Base-by-base conservation (phyloP, 139 green algal species). In the Chlorella sorokiniana region DNA sequence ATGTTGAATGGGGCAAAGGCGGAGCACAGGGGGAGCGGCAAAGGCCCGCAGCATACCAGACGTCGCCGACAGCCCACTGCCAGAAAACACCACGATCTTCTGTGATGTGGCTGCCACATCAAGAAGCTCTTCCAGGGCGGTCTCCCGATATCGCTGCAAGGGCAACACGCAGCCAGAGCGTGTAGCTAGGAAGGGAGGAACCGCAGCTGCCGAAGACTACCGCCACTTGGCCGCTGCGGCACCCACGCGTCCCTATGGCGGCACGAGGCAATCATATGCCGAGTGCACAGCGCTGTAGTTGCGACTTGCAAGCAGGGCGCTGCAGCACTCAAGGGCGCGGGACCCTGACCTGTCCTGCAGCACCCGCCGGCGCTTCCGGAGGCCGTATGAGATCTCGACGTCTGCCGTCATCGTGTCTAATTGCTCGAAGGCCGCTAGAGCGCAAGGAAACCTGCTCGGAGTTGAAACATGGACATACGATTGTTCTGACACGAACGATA, bases 71-170 rank as follows among this genome's bases (percentile, higher is more conserved):
- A 97, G 83, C 7, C 94, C 94, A 44, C 88, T 94, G n/a, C 94
- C 94, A 6, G 90, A 94, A 84, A 98, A 98, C 1, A 98, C 84
- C 2, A 97, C 77, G 16, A 96, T 84, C 2, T 88, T 89, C 18
- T 74, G 52, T 7, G 27, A 29, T 6, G 4, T 29, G 5, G 25
- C 52, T 0, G 69, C 52, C n/a, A 78, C 54, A 14, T 76, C 52
- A 22, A 79, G 40, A 52, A 84, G 79, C 31, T 69, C 52, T 54
- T 79, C 52, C 29, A 79, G 37, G 1, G 54, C 51, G 2, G 35
- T 38, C 54, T 51, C 73, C 27, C 40, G 27, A 38, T 69, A 29
- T 79, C 59, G 27, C 44, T 45, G 41, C 42, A 35, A 45, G 29
- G 37, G 31, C 35, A 33, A 33, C n/a, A 10, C 20, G 51, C 31